Evolutionary conservation across 352 stramenopile species (phyloP), one percentile per base, ranked within the genome.

Genomic region (Phytophthora agathidicida): DNA sequence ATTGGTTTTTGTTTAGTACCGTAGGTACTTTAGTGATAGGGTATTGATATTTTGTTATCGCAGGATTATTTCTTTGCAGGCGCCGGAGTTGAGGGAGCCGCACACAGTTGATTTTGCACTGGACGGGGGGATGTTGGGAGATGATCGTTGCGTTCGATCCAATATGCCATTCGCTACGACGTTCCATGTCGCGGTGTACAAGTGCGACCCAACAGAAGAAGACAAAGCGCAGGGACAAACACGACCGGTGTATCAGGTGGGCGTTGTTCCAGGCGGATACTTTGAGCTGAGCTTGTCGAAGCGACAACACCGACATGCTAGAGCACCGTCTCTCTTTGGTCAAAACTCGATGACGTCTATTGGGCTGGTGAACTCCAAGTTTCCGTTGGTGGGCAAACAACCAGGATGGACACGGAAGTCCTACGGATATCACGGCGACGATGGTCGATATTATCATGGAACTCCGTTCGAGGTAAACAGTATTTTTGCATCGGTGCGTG

Each of bases 401-500:
- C 86, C 83, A 13, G 86, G 86, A 0, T 94, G 86, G 86, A 81
- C 80, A 27, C 33, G 44, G 0, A 36, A 65, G 13, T 94, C 86
- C 22, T 78, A 83, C 45, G 86, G 86, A 8, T 94, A 93, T 44
- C 86, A 94, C 26, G 82, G 86, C 11, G 86, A 94, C 37, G 83
- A 94, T 37, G 86, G 86, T 2, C 56, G 75, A 42, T 83, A 79
- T n/a, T 94, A 90, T 46, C 59, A 83, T 33, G 56, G 72, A 39
- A 72, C 67, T 54, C 22, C 65, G 13, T 69, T 70, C 32, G 67
- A 72, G 42, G 85, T 91, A 52, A 23, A 53, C 20, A 5, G 5
- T 49, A 14, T 20, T 49, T 17, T 14, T 7, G 24, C 16, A 22
- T 23, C 22, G 19, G 10, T 30, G 22, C 16, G 19, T 38, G 10